phyloP scores from a whole-genome alignment of 2,329 filamentous ascomycete species.

The Pseudocercospora crystallina region DNA sequence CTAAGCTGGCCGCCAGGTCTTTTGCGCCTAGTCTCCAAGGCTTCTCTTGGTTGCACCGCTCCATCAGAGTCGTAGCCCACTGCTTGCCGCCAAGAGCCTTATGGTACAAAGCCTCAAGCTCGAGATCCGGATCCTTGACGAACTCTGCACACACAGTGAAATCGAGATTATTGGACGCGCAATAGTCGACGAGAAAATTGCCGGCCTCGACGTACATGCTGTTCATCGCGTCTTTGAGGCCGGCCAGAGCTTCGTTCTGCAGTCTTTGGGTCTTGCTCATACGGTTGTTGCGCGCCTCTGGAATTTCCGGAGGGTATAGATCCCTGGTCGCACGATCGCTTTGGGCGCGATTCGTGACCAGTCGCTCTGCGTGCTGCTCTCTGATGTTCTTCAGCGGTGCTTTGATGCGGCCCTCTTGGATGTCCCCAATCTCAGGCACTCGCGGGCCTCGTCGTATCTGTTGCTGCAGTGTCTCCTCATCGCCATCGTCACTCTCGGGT shows the following conservation, averaged over 20 bases:
- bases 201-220: background rate
- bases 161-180: background rate
- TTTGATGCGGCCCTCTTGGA: too few species aligned
- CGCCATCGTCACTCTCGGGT: too few species aligned
- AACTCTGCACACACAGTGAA: background rate
- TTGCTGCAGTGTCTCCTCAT: too few species aligned
- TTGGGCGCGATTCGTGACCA: background rate
- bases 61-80: background rate
- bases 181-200: background rate
- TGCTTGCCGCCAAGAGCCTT: background rate
- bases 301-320: background rate
- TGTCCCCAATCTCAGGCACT: too few species aligned
- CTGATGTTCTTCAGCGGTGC: too few species aligned
- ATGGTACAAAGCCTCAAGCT: background rate
- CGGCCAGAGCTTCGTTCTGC: background rate
- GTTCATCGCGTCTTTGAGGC: background rate
- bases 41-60: background rate
- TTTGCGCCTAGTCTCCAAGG: background rate
- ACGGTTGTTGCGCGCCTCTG: background rate
- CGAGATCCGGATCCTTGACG: background rate
- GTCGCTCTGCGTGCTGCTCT: too few species aligned
- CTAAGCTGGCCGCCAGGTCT: background rate
- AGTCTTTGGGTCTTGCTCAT: background rate
- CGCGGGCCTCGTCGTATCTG: too few species aligned
- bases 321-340: background rate